Percentiles rank a stretch among this genome's conserved stretches.
Evolutionary conservation across 1,139 yeast species (phyloP).

Genomic region (Lodderomyces theae): DNA sequence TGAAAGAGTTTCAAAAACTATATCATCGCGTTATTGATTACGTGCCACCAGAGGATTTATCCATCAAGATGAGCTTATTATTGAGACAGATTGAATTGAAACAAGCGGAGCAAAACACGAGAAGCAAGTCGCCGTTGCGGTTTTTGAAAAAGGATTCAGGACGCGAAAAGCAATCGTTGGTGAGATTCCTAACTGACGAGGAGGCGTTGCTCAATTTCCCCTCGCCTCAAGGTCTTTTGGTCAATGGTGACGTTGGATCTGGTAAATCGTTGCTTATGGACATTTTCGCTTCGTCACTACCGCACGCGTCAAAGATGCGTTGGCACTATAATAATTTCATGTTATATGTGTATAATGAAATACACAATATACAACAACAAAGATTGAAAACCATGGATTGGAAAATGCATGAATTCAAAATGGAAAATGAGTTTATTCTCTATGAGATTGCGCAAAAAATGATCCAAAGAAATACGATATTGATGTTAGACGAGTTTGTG

Average conservation of each 20-base stretch:
- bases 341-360: conserved; percentile 63
- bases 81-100: conserved; percentile 47
- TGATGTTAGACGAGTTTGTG: conserved; percentile 72
- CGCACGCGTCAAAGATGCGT: conserved; percentile 61
- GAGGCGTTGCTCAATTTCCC: conserved; percentile 57
- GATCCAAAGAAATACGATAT: conserved; percentile 56
- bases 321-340: conserved; percentile 74
- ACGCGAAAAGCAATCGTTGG: conserved; percentile 32
- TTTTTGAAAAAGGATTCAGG: conserved; percentile 24
- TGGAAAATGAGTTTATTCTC: conserved; percentile 63
- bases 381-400: conserved; percentile 21
- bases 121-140: conserved; percentile 16
- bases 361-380: conserved; percentile 52
- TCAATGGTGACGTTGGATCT: conserved; percentile 75
- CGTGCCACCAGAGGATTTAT: conserved; percentile 52
- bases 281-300: conserved; percentile 63
- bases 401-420: conserved; percentile 20
- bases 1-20: conserved; percentile 62
- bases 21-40: conserved; percentile 61
- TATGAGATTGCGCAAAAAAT: conserved; percentile 67
- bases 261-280: conserved; percentile 77
- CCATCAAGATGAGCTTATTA: conserved; percentile 45
- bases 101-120: conserved; percentile 21
- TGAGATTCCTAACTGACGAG: conserved; percentile 56
- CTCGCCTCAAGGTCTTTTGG: conserved; percentile 62